Base-by-base conservation (phyloP, 2,329 filamentous ascomycete genomes). In the Aschersonia sp. region DNA sequence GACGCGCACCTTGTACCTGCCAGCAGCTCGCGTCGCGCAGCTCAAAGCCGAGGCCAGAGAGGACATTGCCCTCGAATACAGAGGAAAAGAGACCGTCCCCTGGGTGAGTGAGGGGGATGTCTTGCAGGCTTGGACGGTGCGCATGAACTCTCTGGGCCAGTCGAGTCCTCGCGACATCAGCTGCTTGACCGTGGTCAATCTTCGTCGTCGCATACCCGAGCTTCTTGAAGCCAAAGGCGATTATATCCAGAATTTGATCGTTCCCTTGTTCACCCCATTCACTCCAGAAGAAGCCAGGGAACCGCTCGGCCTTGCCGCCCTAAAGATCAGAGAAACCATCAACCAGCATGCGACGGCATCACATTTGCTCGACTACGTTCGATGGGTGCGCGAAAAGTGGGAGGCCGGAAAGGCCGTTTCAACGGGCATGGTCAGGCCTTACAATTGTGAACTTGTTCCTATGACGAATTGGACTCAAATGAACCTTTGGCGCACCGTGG, bases 31-130 rank as follows among this genome's bases (percentile, higher is more conserved):
- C 22, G 47, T 71, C 1, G 48, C 51, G 1, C 39, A 49, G 2
- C 48, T 71, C 35, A 63, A 58, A 5, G 45, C 54, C 2, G 56
- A 54, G 33, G 65, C 66, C n/a, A 50, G 58, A 40, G 52, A 47
- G 8, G 56, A 6, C 63, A 68, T 30, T 47, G 44, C 35, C 9
- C 53, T 52, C 40, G 57, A 65, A 1, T 35, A 40, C 8, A 11
- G 32, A 7, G 41, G 32, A 4, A 31, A 44, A 11, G 35, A 42
- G 2, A 8, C 5, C 6, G 12, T 22, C 5, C 46, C 46, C 2
- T 73, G 70, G 48, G 41, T 74, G 32, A 72, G 67, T 50, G 68
- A 72, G n/a, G 63, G 67, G 22, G 71, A 75, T 46, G 57, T 73
- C 2, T 53, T 75, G 4, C 54, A 59, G 2, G 67, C 67, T 0